Evolutionary conservation across 1,284 basidiomycete species (phyloP).

Genomic region (Leccinum angustisporum): DNA sequence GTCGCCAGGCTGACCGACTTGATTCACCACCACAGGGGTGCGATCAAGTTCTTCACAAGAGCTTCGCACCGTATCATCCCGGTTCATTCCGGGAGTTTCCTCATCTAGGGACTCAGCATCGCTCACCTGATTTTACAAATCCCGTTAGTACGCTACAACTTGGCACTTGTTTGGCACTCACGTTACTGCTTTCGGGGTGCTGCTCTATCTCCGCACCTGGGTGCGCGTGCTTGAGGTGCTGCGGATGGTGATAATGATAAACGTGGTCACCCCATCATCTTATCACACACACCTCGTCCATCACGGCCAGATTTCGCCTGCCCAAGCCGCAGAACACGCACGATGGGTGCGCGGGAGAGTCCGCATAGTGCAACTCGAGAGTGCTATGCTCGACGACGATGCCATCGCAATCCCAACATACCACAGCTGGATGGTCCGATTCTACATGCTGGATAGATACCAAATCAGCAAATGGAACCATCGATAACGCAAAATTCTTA

Average conservation of each 20-base stretch:
- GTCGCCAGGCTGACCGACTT: background rate
- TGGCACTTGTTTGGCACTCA: slow-evolving; percentile 13
- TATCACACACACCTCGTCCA: slow-evolving; percentile 25
- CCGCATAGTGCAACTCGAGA: slow-evolving; percentile 28
- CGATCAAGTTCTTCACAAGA: background rate
- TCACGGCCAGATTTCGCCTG: slow-evolving; percentile 13
- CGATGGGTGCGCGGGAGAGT: slow-evolving; percentile 27
- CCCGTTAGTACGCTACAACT: slow-evolving; percentile 9
- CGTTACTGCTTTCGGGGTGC: background rate
- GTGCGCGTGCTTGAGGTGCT: slow-evolving; percentile 27
- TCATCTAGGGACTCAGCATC: slow-evolving; percentile 1
- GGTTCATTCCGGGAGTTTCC: background rate
- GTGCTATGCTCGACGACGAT: slow-evolving; percentile 22
- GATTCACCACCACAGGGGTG: background rate
- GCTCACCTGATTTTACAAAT: slow-evolving; percentile 6
- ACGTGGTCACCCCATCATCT: background rate
- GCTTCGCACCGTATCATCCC: background rate
- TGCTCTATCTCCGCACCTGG: slow-evolving; percentile 8
- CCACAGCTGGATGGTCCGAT: slow-evolving; percentile 26
- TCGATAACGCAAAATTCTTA: slow-evolving; percentile 15
- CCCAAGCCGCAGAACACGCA: slow-evolving; percentile 25
- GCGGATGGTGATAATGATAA: slow-evolving; percentile 6
- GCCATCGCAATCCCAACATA: slow-evolving; percentile 33
- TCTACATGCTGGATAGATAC: slow-evolving; percentile 21
- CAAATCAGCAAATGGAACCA: background rate